These are phyloP conservation scores for Aspergillus sojae DNA, from an alignment of 2,329 filamentous ascomycete species.

Conservation along the genomic window DNA sequence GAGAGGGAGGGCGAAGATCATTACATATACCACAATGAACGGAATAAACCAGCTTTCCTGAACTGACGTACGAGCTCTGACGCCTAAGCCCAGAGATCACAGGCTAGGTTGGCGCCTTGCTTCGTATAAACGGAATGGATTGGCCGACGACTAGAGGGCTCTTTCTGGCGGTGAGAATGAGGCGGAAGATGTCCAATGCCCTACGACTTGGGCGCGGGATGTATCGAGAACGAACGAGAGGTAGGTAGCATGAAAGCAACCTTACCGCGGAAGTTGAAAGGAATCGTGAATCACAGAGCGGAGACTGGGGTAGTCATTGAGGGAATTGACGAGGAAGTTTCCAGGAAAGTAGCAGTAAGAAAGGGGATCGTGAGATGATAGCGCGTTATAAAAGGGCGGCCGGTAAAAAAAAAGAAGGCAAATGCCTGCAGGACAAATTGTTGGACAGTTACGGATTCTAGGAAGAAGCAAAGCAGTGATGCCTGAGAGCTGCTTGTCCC, in stretches of 20 bases:
- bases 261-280: not conserved
- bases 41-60: not conserved
- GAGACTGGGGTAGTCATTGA: not conserved
- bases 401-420: not conserved
- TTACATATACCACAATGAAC: not conserved
- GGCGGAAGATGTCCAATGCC: constrained; percentile 3
- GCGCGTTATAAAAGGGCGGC: not conserved
- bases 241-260: not conserved
- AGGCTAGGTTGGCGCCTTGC: constrained; percentile 1
- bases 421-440: not conserved
- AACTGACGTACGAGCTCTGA: not conserved
- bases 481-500: constrained; percentile 2
- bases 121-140: constrained; percentile 2
- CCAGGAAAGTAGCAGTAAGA: not conserved
- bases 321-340: too few relatives aligned
- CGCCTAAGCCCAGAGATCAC: not conserved
- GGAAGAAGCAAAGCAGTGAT: not conserved
- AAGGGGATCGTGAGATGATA: not conserved
- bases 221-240: not conserved
- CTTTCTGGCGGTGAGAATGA: constrained; percentile 6
- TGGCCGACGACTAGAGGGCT: not conserved
- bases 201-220: constrained; percentile 1
- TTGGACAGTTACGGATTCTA: not conserved
- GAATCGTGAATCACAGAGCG: not conserved
- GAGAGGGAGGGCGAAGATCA: not conserved